Evolutionary conservation across 805 yeast genomes (phyloP), one percentile per base, ranked within the genome.

Genomic region (Saturnispora sekii): DNA sequence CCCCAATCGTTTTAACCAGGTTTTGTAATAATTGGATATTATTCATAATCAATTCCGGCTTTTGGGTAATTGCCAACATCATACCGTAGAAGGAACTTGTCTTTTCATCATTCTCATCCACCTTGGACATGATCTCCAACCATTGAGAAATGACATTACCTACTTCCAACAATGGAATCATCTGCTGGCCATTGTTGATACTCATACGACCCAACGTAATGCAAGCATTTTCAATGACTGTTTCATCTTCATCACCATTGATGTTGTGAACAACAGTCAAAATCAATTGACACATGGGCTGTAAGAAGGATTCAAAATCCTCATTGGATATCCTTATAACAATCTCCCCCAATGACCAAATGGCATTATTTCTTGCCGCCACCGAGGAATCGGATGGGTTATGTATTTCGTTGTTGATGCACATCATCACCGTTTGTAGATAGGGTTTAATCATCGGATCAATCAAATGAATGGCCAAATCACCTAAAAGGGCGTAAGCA

Each of bases 261-360:
- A 68, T 50, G 44, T 76, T 65, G 48, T 73, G 69, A 39, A 85
- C 60, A n/a, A 81, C 70, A 7, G 80, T 78, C 12, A 82, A 74
- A 45, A 85, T 62, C 17, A 79, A 61, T 36, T 67, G 70, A 49
- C 79, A 67, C 50, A 83, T 62, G 48, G 77, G 77, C 33, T 61
- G 64, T 38, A 81, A 60, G 55, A 73, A 81, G 12, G 77, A 79
- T 36, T 64, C 65, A 49, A 81, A 53, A 34, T 69, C 68, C 1
- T 69, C 66, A 16, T 61, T 61, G 3, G 72, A 60, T 12, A 76
- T 56, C 45, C 84, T 74, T 56, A 88, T 68, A 3, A 86, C 72
- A 29, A 93, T 77, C 60, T 93, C 95, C 37, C 98, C 97, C 11
- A 84, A 65, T 2, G 96, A 77, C 98, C 98, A 93, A 41, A 86